A percentile compares a stretch with the other conserved stretches of the same genome.
Evolutionary conservation across 176 grass and related monocot genomes (phyloP).

Genomic region (Eleusine coracana): DNA sequence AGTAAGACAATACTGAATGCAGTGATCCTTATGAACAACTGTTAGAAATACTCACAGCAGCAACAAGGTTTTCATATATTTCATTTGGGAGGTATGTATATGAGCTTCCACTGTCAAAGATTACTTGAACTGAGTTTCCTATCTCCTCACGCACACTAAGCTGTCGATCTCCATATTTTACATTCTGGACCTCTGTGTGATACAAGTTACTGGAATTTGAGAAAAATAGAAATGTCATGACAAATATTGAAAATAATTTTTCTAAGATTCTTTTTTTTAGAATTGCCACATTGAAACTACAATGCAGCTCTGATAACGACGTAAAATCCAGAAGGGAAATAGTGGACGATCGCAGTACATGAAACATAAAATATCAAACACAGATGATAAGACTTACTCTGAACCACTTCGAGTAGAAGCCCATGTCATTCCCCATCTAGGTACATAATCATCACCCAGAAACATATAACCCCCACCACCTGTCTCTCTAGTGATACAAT

Average conservation of each 20-base stretch:
- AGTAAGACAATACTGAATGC: constrained; percentile 20
- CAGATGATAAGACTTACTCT: constrained; percentile 59
- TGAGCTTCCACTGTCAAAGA: constrained; percentile 96
- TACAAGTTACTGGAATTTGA: constrained; percentile 65
- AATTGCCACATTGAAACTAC: background rate
- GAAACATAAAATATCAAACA: background rate
- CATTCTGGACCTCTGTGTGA: constrained; percentile 59
- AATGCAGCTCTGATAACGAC: constrained; percentile 8
- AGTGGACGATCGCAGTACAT: background rate
- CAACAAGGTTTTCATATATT: constrained; percentile 70
- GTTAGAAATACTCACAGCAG: constrained; percentile 60
- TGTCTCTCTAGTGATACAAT: constrained; percentile 80
- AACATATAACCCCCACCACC: constrained; percentile 92
- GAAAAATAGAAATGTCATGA: constrained; percentile 11
- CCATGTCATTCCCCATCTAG: constrained; percentile 88
- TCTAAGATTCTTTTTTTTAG: background rate
- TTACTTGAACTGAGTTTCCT: constrained; percentile 67
- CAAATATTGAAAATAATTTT: background rate
- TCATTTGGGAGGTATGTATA: constrained; percentile 95
- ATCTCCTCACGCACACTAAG: constrained; percentile 38
- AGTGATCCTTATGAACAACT: constrained; percentile 12
- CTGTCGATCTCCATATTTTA: constrained; percentile 70
- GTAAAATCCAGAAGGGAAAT: constrained; percentile 1
- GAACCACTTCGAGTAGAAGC: constrained; percentile 57
- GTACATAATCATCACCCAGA: constrained; percentile 92